Base-by-base conservation (phyloP, 2,329 filamentous ascomycete species). In the Cercospora canescens region DNA sequence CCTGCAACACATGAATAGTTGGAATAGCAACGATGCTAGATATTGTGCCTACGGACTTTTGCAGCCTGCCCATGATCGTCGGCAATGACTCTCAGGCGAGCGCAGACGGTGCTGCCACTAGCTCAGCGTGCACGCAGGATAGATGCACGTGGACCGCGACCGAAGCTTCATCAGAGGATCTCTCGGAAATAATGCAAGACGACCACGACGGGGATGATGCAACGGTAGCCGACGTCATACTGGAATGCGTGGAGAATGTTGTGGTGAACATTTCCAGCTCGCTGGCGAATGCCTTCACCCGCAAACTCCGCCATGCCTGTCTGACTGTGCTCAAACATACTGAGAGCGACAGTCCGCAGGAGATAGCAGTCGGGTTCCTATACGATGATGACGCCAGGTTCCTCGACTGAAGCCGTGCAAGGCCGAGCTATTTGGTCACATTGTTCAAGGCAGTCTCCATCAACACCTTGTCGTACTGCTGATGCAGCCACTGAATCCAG, bases 391-490 rank as follows among this genome's bases (percentile, higher is more conserved):
- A 75, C 66, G 73, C 73, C 30, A 63, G 73, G 9, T 71, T 75
- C 48, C 71, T 76, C 57, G 74, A 75, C 56, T 76, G 69, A 41
- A 18, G 37, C 48, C 39, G 21, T 28, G n/a, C 32, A 30, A 32
- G 14, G n/a, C 30, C n/a, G n/a, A n/a, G n/a, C 34, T 48, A 63
- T 32, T 50, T 73, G 60, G 72, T 73, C 37, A 77, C 72, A 64
- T 80, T 80, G 70, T 75, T 70, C 45, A 85, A 70, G 1, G 83
- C 84, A 56, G 80, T 85, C 79, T 87, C 85, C 81, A 86, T 83
- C 79, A 79, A 81, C 48, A 87, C 70, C 76, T 87, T 87, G 18
- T 84, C 82, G 72, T 88, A 87, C 76, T 84, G 79, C 70, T 81
- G 77, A 76, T 88, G 86, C 71, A 82, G 69, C 80, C 83, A 86